A percentile compares a stretch with the other conserved stretches of the same genome.
Conservation (phyloP, 495 filamentous ascomycete genomes). For the Elaphomyces granulatus region DNA sequence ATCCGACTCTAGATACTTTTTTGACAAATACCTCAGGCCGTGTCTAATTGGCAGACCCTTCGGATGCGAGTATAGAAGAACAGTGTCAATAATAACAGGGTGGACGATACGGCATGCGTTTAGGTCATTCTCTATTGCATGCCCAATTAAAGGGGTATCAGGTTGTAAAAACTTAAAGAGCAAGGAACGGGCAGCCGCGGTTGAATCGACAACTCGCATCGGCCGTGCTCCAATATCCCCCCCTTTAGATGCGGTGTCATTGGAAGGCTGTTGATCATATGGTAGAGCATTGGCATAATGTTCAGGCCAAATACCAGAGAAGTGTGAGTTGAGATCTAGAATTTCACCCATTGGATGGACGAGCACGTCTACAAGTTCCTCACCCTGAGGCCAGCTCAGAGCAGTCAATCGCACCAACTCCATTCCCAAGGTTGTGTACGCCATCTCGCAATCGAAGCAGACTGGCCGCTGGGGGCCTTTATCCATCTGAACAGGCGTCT, state of each 20-base stretch:
- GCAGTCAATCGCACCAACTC: slow-evolving; percentile 84
- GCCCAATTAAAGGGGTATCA: slow-evolving; percentile 71
- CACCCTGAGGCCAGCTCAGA: slow-evolving; percentile 68
- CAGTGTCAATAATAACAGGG: slow-evolving; percentile 71
- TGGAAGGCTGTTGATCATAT: slow-evolving; percentile 25
- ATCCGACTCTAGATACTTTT: slow-evolving; percentile 46
- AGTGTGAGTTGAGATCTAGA: slow-evolving; percentile 84
- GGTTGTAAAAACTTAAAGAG: slow-evolving; percentile 58
- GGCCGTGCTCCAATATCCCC: slow-evolving; percentile 10
- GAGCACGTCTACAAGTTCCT: slow-evolving; percentile 64
- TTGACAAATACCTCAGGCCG: slow-evolving; percentile 55
- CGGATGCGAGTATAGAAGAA: slow-evolving; percentile 66
- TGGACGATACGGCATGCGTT: slow-evolving; percentile 74
- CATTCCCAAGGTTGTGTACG: slow-evolving; percentile 72
- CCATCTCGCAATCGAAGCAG: slow-evolving; percentile 95
- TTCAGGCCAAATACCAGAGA: slow-evolving; percentile 67
- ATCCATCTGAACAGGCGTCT: slow-evolving; percentile 50
- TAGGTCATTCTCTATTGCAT: slow-evolving; percentile 91
- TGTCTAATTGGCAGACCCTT: slow-evolving; percentile 60
- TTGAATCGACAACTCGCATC: slow-evolving; percentile 57
- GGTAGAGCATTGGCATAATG: slow-evolving; percentile 54
- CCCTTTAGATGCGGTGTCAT: slow-evolving; percentile 9
- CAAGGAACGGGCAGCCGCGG: slow-evolving; percentile 52
- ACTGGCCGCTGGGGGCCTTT: slow-evolving; percentile 35
- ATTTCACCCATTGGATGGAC: slow-evolving; percentile 74